Evolutionary conservation across 2,329 filamentous ascomycete genomes (phyloP).

Genomic region (Penicillium sp.): DNA sequence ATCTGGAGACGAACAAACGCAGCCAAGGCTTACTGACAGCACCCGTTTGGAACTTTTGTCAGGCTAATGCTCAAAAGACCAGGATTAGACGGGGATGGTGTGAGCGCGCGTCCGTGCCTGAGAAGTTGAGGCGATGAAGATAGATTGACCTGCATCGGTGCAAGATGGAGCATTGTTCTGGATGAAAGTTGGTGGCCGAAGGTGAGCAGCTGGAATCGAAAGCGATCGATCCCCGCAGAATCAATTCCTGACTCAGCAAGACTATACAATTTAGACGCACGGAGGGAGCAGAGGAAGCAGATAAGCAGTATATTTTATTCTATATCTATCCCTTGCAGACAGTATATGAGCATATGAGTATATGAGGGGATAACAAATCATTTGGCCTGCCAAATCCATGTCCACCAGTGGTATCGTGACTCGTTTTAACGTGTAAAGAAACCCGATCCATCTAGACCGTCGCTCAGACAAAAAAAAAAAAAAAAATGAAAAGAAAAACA

Average conservation of each 20-base stretch:
- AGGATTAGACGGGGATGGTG: background rate
- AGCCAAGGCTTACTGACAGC: constrained; percentile 1
- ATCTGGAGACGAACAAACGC: background rate
- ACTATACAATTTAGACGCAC: background rate
- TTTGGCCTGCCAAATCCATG: constrained; percentile 26
- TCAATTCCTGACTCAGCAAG: constrained; percentile 26
- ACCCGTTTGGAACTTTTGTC: background rate
- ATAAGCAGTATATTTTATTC: constrained; percentile 13
- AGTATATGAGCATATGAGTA: constrained; percentile 4
- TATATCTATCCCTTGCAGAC: constrained; percentile 16
- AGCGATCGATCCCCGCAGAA: constrained; percentile 42
- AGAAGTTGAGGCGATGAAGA: background rate
- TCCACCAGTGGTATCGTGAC: constrained; percentile 37
- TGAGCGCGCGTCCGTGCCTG: too few relatives aligned
- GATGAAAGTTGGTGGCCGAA: background rate
- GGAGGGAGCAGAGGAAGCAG: background rate
- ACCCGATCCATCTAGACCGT: constrained; percentile 9
- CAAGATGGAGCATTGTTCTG: background rate
- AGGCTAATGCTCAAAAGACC: background rate
- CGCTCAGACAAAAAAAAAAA: constrained; percentile 13
- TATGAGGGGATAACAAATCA: constrained; percentile 14
- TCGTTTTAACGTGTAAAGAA: constrained; percentile 20
- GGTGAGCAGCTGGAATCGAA: constrained; percentile 32
- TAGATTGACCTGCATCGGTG: background rate
- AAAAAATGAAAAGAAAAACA: background rate